Percentiles rank a stretch among this genome's conserved stretches.
Evolutionary conservation across 2,329 filamentous ascomycete genomes (phyloP).

Genomic region (Beauveria medogensis): DNA sequence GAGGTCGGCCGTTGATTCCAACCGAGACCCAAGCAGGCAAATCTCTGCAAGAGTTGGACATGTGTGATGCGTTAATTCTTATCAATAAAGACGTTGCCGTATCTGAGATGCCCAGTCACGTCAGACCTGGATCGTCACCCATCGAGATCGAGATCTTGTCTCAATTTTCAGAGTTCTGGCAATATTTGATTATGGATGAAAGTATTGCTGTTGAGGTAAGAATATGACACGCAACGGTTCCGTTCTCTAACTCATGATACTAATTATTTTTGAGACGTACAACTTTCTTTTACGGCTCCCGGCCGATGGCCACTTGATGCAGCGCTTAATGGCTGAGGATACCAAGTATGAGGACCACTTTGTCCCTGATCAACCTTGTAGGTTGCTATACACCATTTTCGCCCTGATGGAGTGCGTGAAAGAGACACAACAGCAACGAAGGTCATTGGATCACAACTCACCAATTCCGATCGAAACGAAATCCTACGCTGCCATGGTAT

Average conservation of each 20-base stretch:
- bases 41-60: conserved; percentile 60
- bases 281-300: conserved; percentile 64
- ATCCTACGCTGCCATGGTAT: background rate
- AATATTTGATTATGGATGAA: conserved; percentile 67
- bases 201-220: conserved; percentile 57
- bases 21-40: conserved; percentile 49
- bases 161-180: conserved; percentile 79
- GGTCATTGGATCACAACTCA: background rate
- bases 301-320: conserved; percentile 53
- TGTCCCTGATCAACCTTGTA: conserved; percentile 60
- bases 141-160: conserved; percentile 74
- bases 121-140: conserved; percentile 44
- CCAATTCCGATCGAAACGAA: background rate
- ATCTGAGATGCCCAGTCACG: conserved; percentile 32
- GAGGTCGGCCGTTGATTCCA: conserved; percentile 57
- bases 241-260: conserved; percentile 16
- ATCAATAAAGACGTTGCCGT: conserved; percentile 51
- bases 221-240: background rate
- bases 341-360: conserved; percentile 57
- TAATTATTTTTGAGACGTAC: conserved; percentile 46
- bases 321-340: conserved; percentile 46
- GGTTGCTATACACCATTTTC: conserved; percentile 64
- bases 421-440: conserved; percentile 15
- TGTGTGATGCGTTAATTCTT: conserved; percentile 57
- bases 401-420: conserved; percentile 56